Base-by-base conservation (phyloP, 2,329 filamentous ascomycete species). In the Aureobasidium musti region DNA sequence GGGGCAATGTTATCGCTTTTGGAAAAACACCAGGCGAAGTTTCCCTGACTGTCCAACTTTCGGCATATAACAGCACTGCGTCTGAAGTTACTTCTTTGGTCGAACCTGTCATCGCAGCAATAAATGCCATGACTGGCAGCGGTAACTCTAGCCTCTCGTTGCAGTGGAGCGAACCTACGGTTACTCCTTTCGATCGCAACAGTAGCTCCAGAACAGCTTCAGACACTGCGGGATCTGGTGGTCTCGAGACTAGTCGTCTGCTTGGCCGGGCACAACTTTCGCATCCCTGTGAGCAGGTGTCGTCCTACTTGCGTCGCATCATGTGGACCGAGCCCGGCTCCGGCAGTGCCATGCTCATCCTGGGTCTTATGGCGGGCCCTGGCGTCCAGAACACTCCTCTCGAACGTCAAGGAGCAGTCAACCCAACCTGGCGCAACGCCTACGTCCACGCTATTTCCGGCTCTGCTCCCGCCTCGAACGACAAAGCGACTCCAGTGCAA, bases 371-470 rank as follows among this genome's bases (percentile, higher is more conserved):
- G 30, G 28, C 41, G 41, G 43, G 57, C 26, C 43, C 39, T 6
- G 57, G 57, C n/a, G 57, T 61, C 41, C 39, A 37, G 23, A 61
- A 33, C 52, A 56, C 30, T 1, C 53, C 50, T 26, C 28, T 10
- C n/a, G n/a, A 11, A 26, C 53, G 50, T 11, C 49, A 28, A 19
- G 43, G 50, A 47, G 73, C 76, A 10, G 74, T 78, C 28, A 79
- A 81, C 13, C 78, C 78, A 0, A 77, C 79, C 35, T 81, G 77
- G 68, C 75, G 80, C 59, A 81, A 80, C 69, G 76, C 77, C 7
- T 76, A 79, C 23, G 71, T 78, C 8, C 79, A 57, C 53, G 53
- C 82, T 61, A 67, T 79, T 49, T 70, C 74, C 17, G 72, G 37
- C 65, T 70, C 8, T 65, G 72, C 4, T 61, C 43, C 17, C 76